A percentile compares a stretch with the other conserved stretches of the same genome.
Evolutionary conservation across 345 rosid genomes (phyloP).

Genomic region (Raphanus sativus): DNA sequence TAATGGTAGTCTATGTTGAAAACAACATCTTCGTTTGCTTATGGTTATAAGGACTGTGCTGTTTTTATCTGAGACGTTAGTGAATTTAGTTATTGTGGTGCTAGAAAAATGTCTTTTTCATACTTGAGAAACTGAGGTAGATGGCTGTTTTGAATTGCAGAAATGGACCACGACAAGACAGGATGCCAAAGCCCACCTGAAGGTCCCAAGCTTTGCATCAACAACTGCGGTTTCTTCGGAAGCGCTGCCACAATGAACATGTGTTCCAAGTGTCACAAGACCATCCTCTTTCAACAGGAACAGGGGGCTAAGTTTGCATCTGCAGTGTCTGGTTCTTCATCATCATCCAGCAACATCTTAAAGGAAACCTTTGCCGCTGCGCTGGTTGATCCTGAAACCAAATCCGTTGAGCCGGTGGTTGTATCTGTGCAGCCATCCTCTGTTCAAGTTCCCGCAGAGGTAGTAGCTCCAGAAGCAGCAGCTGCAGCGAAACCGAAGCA

Average conservation of each 20-base stretch:
- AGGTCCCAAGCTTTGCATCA: constrained; percentile 69
- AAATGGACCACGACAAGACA: constrained; percentile 90
- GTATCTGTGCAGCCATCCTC: constrained; percentile 45
- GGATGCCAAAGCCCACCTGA: constrained; percentile 93
- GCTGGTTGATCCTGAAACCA: constrained; percentile 44
- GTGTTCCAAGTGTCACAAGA: constrained; percentile 47
- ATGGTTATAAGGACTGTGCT: not conserved
- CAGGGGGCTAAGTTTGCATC: constrained; percentile 70
- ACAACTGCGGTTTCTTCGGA: constrained; percentile 38
- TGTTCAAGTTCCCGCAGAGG: constrained; percentile 37
- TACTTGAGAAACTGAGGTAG: not conserved
- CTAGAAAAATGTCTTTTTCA: no score
- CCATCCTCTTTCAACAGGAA: constrained; percentile 62
- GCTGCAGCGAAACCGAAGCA: constrained; percentile 52
- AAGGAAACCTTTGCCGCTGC: constrained; percentile 47
- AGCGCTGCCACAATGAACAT: no score
- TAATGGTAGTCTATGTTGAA: not conserved
- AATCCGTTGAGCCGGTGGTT: constrained; percentile 45
- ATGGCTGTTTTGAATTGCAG: constrained; percentile 30
- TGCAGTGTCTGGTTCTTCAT: constrained; percentile 59
- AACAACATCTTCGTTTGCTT: not conserved
- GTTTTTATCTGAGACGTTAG: not conserved
- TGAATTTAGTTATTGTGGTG: not conserved
- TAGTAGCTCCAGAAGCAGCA: constrained; percentile 33
- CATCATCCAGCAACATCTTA: constrained; percentile 53